Conservation (phyloP, 331 rosid genomes). For the Malus hybrid region DNA sequence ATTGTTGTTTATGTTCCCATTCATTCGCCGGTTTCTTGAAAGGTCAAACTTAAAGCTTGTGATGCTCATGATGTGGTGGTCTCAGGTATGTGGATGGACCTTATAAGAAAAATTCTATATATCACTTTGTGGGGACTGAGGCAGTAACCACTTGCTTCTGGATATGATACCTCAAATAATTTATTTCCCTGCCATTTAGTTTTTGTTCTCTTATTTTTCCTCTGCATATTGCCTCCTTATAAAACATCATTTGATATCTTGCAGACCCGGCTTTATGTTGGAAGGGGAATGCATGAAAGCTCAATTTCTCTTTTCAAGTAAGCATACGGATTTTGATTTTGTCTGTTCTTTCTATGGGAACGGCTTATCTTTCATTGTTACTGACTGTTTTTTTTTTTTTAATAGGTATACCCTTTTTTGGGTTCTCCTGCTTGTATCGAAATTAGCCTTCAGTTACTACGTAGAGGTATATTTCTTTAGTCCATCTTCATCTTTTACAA, state of each 20-base stretch:
- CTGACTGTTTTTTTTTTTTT: slow-evolving; percentile 9
- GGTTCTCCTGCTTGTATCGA: slow-evolving; percentile 70
- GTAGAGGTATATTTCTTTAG: slow-evolving; percentile 69
- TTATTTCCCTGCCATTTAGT: background rate
- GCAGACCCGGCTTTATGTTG: slow-evolving; percentile 95
- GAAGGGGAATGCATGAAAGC: slow-evolving; percentile 99
- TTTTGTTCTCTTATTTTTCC: background rate
- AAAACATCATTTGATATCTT: slow-evolving; percentile 9
- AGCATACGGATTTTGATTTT: slow-evolving; percentile 14
- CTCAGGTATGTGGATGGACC: slow-evolving; percentile 57
- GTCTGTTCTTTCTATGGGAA: slow-evolving; percentile 9
- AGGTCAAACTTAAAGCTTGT: slow-evolving; percentile 47
- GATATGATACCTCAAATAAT: slow-evolving; percentile 4
- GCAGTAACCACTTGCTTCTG: background rate
- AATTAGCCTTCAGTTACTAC: slow-evolving; percentile 85
- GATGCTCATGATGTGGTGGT: slow-evolving; percentile 95
- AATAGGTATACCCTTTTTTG: slow-evolving; percentile 79
- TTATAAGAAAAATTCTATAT: slow-evolving; percentile 8
- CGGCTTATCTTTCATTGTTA: slow-evolving; percentile 21
- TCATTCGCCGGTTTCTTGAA: slow-evolving; percentile 70
- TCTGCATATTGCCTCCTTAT: background rate
- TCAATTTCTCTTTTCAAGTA: slow-evolving; percentile 65
- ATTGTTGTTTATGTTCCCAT: slow-evolving; percentile 72
- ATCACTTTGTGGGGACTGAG: background rate
- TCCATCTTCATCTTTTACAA: slow-evolving; percentile 1